Conservation (phyloP, 768 basidiomycete genomes). For the Sporobolomyces pararoseus region DNA sequence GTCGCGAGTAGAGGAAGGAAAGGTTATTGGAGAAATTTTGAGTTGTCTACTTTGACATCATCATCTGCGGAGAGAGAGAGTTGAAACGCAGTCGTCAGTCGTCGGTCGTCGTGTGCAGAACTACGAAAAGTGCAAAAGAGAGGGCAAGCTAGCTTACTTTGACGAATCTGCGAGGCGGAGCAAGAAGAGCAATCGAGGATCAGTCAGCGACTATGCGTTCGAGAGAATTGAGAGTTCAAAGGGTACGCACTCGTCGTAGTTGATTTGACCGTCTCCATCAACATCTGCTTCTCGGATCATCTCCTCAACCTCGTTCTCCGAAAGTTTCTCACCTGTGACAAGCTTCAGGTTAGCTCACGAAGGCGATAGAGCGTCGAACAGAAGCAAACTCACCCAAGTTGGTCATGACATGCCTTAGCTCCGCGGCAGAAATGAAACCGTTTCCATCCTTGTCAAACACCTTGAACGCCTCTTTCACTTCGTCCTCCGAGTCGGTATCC, state of each 20-base stretch:
- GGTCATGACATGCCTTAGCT: conserved; percentile 86
- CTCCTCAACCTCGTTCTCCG: conserved; percentile 83
- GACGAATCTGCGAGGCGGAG: background rate
- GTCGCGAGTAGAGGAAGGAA: background rate
- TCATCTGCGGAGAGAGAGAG: conserved; percentile 58
- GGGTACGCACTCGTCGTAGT: conserved; percentile 77
- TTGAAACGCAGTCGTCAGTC: too few species aligned
- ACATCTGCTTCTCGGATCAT: conserved; percentile 98
- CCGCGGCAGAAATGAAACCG: conserved; percentile 70
- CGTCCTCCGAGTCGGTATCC: conserved; percentile 87
- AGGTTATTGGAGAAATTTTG: background rate
- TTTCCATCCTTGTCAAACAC: conserved; percentile 96
- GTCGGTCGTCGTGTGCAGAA: too few species aligned
- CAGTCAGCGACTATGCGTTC: conserved; percentile 49
- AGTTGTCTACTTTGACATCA: conserved; percentile 62
- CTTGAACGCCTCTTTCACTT: conserved; percentile 94
- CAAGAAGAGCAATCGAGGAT: background rate
- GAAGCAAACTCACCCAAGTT: conserved; percentile 75
- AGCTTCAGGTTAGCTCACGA: background rate
- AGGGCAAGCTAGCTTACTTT: background rate
- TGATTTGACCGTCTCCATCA: conserved; percentile 90
- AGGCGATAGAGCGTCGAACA: too few species aligned
- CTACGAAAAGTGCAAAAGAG: conserved; percentile 15
- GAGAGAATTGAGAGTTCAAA: conserved; percentile 31
- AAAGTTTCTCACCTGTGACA: conserved; percentile 70